These are phyloP conservation scores for Cladosporium austrohemisphaericum DNA, from an alignment of 2,329 filamentous ascomycete genomes.

Conservation along the genomic window DNA sequence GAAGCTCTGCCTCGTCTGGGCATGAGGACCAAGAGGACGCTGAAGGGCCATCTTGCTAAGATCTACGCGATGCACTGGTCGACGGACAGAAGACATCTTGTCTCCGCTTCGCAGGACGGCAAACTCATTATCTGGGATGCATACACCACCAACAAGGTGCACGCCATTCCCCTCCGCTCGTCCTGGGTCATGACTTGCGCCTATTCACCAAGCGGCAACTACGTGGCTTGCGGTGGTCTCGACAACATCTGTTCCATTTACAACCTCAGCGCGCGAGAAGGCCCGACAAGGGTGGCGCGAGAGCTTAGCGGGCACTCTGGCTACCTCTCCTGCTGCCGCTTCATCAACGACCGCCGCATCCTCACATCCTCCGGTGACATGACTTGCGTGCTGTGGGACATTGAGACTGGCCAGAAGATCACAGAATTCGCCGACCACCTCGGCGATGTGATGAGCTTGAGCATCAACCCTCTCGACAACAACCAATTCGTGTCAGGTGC, in stretches of 20 bases:
- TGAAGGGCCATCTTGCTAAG: constrained; percentile 97
- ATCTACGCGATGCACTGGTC: constrained; percentile 99
- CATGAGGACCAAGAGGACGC: constrained; percentile 95
- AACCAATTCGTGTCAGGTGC: constrained; percentile 99
- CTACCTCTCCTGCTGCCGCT: constrained; percentile 96
- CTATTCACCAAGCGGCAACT: constrained; percentile 97
- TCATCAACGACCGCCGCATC: constrained; percentile 97
- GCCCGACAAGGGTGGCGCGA: constrained; percentile 91
- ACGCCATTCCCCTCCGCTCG: constrained; percentile 93
- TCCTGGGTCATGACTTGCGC: constrained; percentile 99
- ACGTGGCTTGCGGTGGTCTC: constrained; percentile 94
- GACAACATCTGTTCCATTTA: constrained; percentile 99
- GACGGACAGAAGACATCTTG: constrained; percentile 91
- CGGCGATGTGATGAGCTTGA: constrained; percentile 99
- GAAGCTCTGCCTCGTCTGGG: constrained; percentile 87
- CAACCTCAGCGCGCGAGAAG: constrained; percentile 94
- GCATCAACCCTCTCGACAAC: constrained; percentile 97
- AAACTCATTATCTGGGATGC: constrained; percentile 99
- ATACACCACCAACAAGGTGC: constrained; percentile 99
- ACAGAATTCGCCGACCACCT: constrained; percentile 98
- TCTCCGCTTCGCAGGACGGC: constrained; percentile 96
- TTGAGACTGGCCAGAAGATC: constrained; percentile 94
- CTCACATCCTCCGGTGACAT: constrained; percentile 98
- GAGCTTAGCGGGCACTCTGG: constrained; percentile 96
- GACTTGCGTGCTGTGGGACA: constrained; percentile 99